These are phyloP conservation scores for Backusella psychrophila DNA, from an alignment of 192 early-diverging fungal species.

Conservation along the genomic window DNA sequence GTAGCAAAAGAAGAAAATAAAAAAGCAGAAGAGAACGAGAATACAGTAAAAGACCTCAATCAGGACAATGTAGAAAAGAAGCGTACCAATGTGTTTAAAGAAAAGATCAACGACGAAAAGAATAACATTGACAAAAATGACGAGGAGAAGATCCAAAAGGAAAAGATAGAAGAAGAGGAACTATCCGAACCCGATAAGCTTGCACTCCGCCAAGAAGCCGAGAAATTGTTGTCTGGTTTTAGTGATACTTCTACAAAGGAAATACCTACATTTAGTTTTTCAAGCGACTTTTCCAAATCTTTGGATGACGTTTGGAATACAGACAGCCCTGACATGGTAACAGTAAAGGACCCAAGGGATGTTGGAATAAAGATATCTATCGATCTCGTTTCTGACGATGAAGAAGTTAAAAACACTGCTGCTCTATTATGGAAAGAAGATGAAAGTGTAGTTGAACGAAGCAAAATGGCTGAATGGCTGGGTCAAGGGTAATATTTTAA, in stretches of 20 bases:
- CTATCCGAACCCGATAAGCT: background rate
- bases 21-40: background rate
- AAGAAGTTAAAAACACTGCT: constrained; percentile 19
- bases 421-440: constrained; percentile 37
- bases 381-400: background rate
- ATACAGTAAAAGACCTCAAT: background rate
- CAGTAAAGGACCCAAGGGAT: constrained; percentile 7
- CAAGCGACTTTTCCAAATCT: constrained; percentile 14
- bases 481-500: constrained; percentile 34
- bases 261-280: background rate
- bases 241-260: background rate
- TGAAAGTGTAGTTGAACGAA: constrained; percentile 35
- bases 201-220: constrained; percentile 2
- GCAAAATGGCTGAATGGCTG: constrained; percentile 44
- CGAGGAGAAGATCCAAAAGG: background rate
- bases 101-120: background rate
- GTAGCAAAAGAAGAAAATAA: background rate
- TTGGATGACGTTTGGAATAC: constrained; percentile 13
- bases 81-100: background rate
- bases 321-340: background rate
- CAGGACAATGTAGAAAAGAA: background rate
- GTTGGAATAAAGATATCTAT: background rate
- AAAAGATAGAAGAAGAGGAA: constrained; percentile 6
- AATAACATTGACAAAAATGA: background rate
- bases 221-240: background rate